Percentiles rank a stretch among this genome's conserved stretches.
These are phyloP conservation scores for Murraya koenigii DNA, from an alignment of 345 rosid species.

Conservation along the genomic window DNA sequence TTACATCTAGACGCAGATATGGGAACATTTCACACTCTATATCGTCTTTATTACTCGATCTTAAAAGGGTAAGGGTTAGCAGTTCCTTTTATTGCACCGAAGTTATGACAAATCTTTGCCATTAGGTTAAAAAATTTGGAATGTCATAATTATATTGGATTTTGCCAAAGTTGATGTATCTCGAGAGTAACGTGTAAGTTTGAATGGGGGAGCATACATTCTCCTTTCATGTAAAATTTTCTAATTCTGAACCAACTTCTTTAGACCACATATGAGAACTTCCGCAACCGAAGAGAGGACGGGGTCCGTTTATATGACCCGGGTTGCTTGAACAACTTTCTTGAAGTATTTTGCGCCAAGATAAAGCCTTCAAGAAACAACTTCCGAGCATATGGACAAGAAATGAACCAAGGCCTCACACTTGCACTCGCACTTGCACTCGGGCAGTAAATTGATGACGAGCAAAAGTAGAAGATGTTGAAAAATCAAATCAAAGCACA, in stretches of 20 bases:
- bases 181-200: no score
- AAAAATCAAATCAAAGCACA: no score
- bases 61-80: not conserved
- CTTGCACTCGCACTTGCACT: not conserved
- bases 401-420: conserved; percentile 17
- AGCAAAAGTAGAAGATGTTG: no score
- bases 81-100: not conserved
- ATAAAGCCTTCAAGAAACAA: conserved; percentile 37
- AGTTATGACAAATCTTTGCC: not conserved
- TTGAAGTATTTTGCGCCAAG: conserved; percentile 41
- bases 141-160: no score
- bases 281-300: conserved; percentile 26
- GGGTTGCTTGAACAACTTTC: conserved; percentile 40
- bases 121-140: no score
- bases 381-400: conserved; percentile 34
- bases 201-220: no score
- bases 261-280: conserved; percentile 55
- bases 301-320: conserved; percentile 29
- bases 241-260: conserved; percentile 10
- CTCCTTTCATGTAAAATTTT: no score
- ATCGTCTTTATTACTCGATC: not conserved
- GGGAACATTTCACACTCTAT: not conserved
- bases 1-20: no score
- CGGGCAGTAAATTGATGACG: no score
- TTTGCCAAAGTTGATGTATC: no score